phyloP scores from a whole-genome alignment of 306 rosid species.

The Pyrus betulifolia region DNA sequence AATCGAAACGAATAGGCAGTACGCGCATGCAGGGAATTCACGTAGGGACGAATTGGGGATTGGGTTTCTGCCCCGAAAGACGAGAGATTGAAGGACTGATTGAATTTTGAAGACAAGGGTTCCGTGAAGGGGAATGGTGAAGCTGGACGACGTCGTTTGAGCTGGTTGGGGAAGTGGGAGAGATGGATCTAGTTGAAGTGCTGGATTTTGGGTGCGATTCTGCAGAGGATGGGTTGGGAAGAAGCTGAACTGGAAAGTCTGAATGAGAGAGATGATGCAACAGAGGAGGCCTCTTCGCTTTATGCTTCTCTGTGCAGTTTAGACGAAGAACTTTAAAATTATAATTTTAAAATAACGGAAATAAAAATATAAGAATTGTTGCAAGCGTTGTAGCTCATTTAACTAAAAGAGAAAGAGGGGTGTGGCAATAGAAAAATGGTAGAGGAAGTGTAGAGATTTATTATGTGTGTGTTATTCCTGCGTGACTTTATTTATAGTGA shows the following conservation, averaged over 20 bases:
- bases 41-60: neutral
- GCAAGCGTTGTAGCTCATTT: too few relatives aligned
- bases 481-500: too few relatives aligned
- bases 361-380: too few relatives aligned
- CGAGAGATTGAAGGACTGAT: neutral
- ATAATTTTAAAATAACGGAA: too few relatives aligned
- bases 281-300: neutral
- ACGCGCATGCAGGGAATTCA: neutral
- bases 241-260: neutral
- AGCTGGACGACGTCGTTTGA: constrained; percentile 8
- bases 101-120: neutral
- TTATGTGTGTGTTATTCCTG: too few relatives aligned
- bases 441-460: too few relatives aligned
- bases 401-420: too few relatives aligned
- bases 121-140: neutral
- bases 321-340: too few relatives aligned
- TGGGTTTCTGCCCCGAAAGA: neutral
- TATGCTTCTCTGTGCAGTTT: neutral
- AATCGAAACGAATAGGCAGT: neutral
- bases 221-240: neutral
- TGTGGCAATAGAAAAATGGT: too few relatives aligned
- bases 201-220: neutral
- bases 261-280: neutral
- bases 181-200: neutral
- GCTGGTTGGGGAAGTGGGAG: neutral